phyloP scores from a whole-genome alignment of 305 asterid species.

The Caryopteris hybrid region DNA sequence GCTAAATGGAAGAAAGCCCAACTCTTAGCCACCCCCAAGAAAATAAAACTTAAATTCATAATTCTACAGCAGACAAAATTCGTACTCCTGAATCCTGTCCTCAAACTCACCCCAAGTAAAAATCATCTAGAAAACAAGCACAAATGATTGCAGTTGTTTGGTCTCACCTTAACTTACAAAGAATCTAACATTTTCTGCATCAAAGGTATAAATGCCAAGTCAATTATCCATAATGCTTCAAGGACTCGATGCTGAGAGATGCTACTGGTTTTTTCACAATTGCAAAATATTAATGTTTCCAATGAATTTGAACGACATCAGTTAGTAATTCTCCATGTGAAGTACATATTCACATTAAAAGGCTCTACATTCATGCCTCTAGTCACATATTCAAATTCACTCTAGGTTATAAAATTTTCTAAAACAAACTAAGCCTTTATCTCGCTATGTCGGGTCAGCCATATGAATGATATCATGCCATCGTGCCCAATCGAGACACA shows the following conservation, averaged over 20 bases:
- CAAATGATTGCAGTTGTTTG: neutral
- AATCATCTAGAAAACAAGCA: neutral
- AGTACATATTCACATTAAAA: neutral
- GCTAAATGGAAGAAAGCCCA: constrained; percentile 1
- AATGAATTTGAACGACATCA: neutral
- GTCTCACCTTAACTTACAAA: neutral
- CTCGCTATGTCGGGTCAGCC: neutral
- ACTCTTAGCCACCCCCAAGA: neutral
- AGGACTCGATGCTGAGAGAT: constrained; percentile 2
- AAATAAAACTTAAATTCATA: neutral
- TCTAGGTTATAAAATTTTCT: neutral
- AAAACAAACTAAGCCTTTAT: neutral
- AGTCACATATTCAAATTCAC: neutral
- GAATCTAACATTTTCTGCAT: neutral
- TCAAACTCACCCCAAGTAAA: neutral
- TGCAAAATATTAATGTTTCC: neutral
- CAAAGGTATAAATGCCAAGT: neutral
- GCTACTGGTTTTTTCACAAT: neutral
- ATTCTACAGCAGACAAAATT: neutral
- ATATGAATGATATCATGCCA: neutral
- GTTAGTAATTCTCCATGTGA: neutral
- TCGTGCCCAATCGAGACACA: neutral
- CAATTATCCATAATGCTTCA: neutral
- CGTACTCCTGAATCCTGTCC: neutral
- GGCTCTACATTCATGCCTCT: neutral